Conservation (phyloP, 208 protist genomes). For the Acanthamoeba lugdunensis region DNA sequence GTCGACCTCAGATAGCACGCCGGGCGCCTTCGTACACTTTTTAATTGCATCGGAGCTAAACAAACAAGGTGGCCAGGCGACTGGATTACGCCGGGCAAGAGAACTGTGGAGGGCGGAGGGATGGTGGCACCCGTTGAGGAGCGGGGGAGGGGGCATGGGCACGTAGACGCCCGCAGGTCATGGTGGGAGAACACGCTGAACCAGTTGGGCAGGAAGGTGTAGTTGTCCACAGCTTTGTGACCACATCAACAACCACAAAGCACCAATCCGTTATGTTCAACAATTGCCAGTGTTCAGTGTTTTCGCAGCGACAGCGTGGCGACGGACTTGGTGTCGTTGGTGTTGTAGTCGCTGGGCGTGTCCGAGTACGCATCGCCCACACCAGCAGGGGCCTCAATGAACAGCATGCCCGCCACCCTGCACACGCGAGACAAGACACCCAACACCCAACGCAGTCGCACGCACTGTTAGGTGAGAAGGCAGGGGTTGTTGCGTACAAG, state of each 20-base stretch:
- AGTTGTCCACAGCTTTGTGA: conserved; percentile 76
- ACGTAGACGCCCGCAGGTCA: conserved; percentile 76
- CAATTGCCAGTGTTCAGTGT: not conserved
- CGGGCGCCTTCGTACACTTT: no score
- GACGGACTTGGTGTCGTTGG: conserved; percentile 61
- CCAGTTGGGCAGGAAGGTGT: conserved; percentile 62
- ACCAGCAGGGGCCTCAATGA: conserved; percentile 79
- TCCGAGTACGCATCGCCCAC: conserved; percentile 79
- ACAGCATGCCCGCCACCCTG: conserved; percentile 80
- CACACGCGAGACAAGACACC: not conserved
- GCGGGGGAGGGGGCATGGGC: not conserved
- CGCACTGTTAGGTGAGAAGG: no score
- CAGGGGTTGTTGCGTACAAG: no score
- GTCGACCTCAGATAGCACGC: no score
- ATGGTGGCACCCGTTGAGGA: conserved; percentile 39
- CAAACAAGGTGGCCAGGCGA: no score
- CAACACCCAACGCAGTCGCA: not conserved
- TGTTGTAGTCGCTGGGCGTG: conserved; percentile 64
- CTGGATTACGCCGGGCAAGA: no score
- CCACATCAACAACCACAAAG: no score
- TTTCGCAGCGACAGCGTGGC: not conserved
- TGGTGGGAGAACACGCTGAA: conserved; percentile 75
- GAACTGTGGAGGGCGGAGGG: no score
- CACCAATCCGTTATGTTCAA: not conserved
- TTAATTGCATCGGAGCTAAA: no score